phyloP scores from a whole-genome alignment of 495 filamentous ascomycete species.

The Staphylotrichum longicolle region DNA sequence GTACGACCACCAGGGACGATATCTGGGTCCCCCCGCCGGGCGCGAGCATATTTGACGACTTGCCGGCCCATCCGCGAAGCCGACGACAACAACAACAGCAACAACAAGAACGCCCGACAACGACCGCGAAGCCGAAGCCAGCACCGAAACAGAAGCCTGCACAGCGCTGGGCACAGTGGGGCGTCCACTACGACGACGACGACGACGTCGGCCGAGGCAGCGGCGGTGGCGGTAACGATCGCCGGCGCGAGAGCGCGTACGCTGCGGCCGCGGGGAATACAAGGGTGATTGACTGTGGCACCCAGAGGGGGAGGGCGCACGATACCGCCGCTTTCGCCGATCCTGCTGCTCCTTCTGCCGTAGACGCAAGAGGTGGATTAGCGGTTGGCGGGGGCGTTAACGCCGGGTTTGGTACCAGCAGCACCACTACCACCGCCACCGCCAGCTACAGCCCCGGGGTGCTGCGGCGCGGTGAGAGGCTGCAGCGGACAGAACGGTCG shows the following conservation, averaged over 20 bases:
- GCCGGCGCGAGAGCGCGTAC: background rate
- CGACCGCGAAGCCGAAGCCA: background rate
- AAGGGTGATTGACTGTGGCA: constrained; percentile 46
- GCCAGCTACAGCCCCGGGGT: too few relatives aligned
- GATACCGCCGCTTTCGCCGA: background rate
- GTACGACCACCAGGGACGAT: constrained; percentile 17
- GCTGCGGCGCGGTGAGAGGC: constrained; percentile 19
- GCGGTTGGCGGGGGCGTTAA: too few relatives aligned
- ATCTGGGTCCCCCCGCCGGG: constrained; percentile 42
- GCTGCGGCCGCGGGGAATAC: background rate
- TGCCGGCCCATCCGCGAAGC: constrained; percentile 43
- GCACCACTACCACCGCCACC: too few relatives aligned
- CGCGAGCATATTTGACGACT: constrained; percentile 46
- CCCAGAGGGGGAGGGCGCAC: constrained; percentile 32
- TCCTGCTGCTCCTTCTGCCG: too few relatives aligned
- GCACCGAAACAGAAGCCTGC: too few relatives aligned
- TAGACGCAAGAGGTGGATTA: too few relatives aligned
- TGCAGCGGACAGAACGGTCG: constrained; percentile 16
- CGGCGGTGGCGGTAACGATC: background rate
- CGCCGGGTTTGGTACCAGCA: too few relatives aligned
- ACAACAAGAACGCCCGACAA: background rate
- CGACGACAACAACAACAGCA: background rate
- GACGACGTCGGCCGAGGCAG: too few relatives aligned
- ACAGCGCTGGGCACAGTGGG: constrained; percentile 5
- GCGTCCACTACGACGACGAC: background rate